Evolutionary conservation across 2,329 filamentous ascomycete genomes (phyloP).

Genomic region (Fusarium sp.): DNA sequence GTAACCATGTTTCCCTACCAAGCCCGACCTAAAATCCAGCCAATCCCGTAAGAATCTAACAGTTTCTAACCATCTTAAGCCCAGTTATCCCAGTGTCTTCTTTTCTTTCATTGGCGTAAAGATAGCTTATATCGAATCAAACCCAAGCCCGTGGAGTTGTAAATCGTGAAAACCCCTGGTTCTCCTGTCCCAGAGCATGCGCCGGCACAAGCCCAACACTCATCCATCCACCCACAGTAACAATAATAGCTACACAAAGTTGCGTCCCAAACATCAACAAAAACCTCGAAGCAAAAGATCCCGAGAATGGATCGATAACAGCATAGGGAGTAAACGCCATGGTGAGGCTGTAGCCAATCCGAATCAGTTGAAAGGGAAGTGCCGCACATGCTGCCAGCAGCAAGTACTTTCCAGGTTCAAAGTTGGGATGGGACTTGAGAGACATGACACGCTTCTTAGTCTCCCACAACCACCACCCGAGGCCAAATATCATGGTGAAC

Average conservation of each 20-base stretch:
- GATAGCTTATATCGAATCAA: background rate
- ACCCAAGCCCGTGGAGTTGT: background rate
- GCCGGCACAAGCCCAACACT: background rate
- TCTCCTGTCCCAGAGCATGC: background rate
- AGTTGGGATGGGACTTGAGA: constrained; percentile 7
- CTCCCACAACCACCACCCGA: background rate
- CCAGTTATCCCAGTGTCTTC: background rate
- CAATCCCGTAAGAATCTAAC: background rate
- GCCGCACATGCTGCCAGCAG: constrained; percentile 8
- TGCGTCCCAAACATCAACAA: background rate
- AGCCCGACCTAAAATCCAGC: background rate
- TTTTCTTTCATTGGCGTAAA: background rate
- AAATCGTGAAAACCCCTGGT: background rate
- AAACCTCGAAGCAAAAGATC: background rate
- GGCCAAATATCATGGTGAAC: background rate
- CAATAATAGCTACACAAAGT: constrained; percentile 1
- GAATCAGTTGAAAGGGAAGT: constrained; percentile 9
- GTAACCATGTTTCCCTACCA: background rate
- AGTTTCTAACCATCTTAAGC: background rate
- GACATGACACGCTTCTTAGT: constrained; percentile 4
- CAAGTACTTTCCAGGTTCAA: constrained; percentile 7
- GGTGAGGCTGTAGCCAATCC: constrained; percentile 17
- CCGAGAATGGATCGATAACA: background rate
- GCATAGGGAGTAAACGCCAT: constrained; percentile 1
- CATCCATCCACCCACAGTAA: constrained; percentile 17